Conservation (phyloP, 2,329 filamentous ascomycete genomes). For the Aspergillus sp. region DNA sequence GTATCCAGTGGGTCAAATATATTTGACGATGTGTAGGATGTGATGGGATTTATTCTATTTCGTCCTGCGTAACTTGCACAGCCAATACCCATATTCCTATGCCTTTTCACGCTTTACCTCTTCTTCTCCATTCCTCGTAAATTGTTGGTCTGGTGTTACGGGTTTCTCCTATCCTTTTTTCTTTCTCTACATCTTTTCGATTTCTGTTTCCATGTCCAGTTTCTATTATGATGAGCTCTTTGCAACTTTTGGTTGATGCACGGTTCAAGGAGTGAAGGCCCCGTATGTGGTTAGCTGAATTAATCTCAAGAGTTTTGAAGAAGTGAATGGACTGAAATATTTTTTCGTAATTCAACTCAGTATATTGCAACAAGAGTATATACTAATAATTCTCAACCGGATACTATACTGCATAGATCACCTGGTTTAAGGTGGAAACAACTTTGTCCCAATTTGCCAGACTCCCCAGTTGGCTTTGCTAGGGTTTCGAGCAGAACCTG, state of each 20-base stretch:
- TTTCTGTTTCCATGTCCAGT: constrained; percentile 2
- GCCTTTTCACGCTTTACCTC: constrained; percentile 6
- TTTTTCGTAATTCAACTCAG: too few species aligned
- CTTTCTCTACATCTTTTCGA: constrained; percentile 5
- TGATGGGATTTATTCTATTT: constrained; percentile 16
- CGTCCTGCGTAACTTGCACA: constrained; percentile 29
- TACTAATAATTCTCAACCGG: too few species aligned
- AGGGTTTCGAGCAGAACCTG: too few species aligned
- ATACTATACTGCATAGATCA: too few species aligned
- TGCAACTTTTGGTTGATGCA: not conserved
- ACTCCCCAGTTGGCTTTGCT: too few species aligned
- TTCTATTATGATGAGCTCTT: not conserved
- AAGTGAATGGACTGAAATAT: too few species aligned
- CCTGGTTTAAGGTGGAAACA: too few species aligned
- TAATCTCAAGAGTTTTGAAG: too few species aligned
- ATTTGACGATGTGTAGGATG: constrained; percentile 22
- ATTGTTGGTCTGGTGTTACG: constrained; percentile 16
- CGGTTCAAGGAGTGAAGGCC: too few species aligned
- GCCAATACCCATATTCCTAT: constrained; percentile 52
- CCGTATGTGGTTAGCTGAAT: too few species aligned
- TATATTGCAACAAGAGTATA: too few species aligned
- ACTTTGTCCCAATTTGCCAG: too few species aligned
- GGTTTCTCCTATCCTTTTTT: constrained; percentile 8
- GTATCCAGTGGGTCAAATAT: constrained; percentile 25
- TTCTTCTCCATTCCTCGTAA: constrained; percentile 6